These are phyloP conservation scores for Pichia sp. DNA, from an alignment of 1,139 yeast species.

Conservation along the genomic window DNA sequence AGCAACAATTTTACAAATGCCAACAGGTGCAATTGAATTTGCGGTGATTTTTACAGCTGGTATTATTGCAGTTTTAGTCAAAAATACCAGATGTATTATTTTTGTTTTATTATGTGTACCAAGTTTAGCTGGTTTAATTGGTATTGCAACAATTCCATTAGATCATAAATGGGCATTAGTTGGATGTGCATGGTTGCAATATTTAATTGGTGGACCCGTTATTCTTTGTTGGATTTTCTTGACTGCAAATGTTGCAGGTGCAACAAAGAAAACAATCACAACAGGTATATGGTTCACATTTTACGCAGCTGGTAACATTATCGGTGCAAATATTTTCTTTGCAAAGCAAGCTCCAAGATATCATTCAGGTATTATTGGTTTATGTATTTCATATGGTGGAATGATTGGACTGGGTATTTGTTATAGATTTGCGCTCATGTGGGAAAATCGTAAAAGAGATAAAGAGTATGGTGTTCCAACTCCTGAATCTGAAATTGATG, in stretches of 20 bases:
- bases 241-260: conserved; percentile 54
- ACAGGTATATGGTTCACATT: conserved; percentile 49
- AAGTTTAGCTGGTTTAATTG: conserved; percentile 19
- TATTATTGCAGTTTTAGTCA: conserved; percentile 33
- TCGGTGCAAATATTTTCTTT: conserved; percentile 46
- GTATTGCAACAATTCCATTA: conserved; percentile 10
- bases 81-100: conserved; percentile 18
- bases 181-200: conserved; percentile 35
- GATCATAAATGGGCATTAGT: conserved; percentile 34
- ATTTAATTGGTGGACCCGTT: conserved; percentile 6
- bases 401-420: conserved; percentile 4
- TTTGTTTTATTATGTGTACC: conserved; percentile 4
- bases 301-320: conserved; percentile 59
- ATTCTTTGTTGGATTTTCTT: conserved; percentile 30
- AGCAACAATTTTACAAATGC: conserved; percentile 41
- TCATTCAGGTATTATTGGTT: conserved; percentile 17
- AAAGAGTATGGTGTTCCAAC: conserved; percentile 1
- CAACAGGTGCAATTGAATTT: conserved; percentile 26
- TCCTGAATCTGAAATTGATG: conserved; percentile 4
- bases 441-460: conserved; percentile 5
- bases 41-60: conserved; percentile 27
- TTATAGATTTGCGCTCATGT: conserved; percentile 6
- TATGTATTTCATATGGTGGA: conserved; percentile 5
- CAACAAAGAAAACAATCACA: conserved; percentile 34
- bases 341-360: conserved; percentile 35